Conservation (phyloP, 129 eudicot genomes). For the Arctium lappa region DNA sequence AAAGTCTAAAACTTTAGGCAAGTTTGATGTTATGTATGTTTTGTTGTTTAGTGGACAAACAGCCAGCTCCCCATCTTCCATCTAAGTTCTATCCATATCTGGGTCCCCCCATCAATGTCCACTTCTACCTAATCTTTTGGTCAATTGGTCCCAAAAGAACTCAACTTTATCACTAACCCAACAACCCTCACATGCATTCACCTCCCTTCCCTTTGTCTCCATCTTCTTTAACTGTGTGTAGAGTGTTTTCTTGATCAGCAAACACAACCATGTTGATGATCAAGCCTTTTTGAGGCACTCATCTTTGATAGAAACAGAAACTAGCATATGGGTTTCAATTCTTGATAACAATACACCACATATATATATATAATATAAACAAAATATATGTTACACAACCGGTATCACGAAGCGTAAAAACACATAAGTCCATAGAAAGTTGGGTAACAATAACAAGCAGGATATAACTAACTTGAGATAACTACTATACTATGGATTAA, state of each 20-base stretch:
- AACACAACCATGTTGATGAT: background rate
- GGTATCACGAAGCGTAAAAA: constrained; percentile 24
- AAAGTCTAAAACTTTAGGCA: constrained; percentile 17
- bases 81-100: constrained; percentile 28
- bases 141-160: constrained; percentile 33
- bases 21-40: constrained; percentile 21
- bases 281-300: background rate
- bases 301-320: background rate
- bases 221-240: constrained; percentile 20
- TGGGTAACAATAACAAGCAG: constrained; percentile 17
- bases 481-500: constrained; percentile 29
- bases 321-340: background rate
- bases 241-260: background rate
- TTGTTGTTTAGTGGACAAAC: constrained; percentile 29
- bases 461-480: constrained; percentile 26
- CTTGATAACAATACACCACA: constrained; percentile 21
- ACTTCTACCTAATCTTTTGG: constrained; percentile 30
- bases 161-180: constrained; percentile 21
- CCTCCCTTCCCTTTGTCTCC: constrained; percentile 22
- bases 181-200: constrained; percentile 39
- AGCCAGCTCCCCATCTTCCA: background rate
- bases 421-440: constrained; percentile 13
- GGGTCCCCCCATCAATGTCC: constrained; percentile 26
- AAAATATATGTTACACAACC: constrained; percentile 31
- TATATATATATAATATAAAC: constrained; percentile 15